Evolutionary conservation across 1,139 yeast genomes (phyloP).

Genomic region (Blastobotrys serpentis): DNA sequence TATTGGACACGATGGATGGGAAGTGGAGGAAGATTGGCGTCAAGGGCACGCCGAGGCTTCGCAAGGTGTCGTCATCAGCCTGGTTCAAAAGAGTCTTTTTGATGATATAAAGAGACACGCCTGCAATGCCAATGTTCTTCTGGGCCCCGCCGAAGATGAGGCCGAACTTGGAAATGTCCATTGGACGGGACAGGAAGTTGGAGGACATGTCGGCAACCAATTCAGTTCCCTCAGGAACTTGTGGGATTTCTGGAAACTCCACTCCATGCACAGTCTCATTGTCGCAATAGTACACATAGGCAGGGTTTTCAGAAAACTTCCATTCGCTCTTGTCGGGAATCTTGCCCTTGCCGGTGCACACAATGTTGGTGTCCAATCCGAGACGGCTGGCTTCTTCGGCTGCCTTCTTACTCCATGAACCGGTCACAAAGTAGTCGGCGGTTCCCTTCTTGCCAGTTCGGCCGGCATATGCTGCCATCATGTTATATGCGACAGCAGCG

Average conservation of each 20-base stretch:
- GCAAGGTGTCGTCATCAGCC: constrained; percentile 62
- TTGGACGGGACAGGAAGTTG: constrained; percentile 74
- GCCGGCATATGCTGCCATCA: constrained; percentile 70
- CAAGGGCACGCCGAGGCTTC: constrained; percentile 61
- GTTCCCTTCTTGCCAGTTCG: constrained; percentile 63
- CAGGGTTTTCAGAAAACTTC: constrained; percentile 56
- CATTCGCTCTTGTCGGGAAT: constrained; percentile 71
- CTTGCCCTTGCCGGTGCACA: constrained; percentile 65
- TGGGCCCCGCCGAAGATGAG: constrained; percentile 89
- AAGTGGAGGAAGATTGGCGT: constrained; percentile 87
- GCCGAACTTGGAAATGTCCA: constrained; percentile 84
- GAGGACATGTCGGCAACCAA: constrained; percentile 95
- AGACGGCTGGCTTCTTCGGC: constrained; percentile 81
- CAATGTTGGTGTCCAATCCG: constrained; percentile 71
- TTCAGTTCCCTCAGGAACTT: constrained; percentile 63
- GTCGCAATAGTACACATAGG: constrained; percentile 88
- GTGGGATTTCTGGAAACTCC: constrained; percentile 65
- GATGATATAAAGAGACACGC: constrained; percentile 85
- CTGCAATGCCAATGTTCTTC: constrained; percentile 95
- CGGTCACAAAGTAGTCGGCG: constrained; percentile 87
- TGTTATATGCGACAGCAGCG: constrained; percentile 79
- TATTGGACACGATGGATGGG: constrained; percentile 81
- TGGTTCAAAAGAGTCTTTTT: constrained; percentile 73
- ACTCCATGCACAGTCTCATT: constrained; percentile 96
- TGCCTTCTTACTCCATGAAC: constrained; percentile 90